Conservation (phyloP, 352 stramenopile species). For the Phytophthora tubulina region DNA sequence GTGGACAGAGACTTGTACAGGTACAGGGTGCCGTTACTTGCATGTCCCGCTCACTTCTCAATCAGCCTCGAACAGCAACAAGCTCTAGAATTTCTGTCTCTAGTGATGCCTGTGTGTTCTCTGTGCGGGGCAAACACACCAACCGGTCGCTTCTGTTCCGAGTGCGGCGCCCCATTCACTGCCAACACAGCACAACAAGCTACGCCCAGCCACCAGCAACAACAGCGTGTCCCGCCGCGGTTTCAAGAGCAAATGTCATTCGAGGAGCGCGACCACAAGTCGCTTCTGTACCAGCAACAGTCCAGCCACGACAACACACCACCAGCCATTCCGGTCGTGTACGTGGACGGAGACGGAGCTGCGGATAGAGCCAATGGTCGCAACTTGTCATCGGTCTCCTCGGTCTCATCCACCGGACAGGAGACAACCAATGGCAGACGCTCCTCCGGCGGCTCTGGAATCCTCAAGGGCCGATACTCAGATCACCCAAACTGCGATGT, state of each 20-base stretch:
- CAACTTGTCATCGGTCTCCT: constrained; percentile 24
- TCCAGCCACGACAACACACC: constrained; percentile 8
- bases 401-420: constrained; percentile 19
- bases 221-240: constrained; percentile 24
- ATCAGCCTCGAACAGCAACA: constrained; percentile 11
- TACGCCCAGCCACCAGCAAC: background rate
- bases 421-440: constrained; percentile 9
- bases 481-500: constrained; percentile 78
- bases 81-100: constrained; percentile 11
- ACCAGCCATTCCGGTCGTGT: constrained; percentile 41
- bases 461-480: constrained; percentile 59
- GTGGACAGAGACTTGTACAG: constrained; percentile 23
- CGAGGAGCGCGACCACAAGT: constrained; percentile 42
- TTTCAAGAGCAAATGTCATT: constrained; percentile 42
- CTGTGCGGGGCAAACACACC: constrained; percentile 24
- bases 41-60: constrained; percentile 22
- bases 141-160: constrained; percentile 45
- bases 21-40: background rate
- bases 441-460: constrained; percentile 31
- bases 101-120: constrained; percentile 30
- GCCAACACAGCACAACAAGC: constrained; percentile 3
- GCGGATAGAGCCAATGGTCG: constrained; percentile 13
- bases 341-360: constrained; percentile 32
- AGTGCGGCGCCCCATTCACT: constrained; percentile 42
- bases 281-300: constrained; percentile 37